Evolutionary conservation across 352 stramenopile species (phyloP), one percentile per base, ranked within the genome.

Genomic region (Phytophthora lateralis): DNA sequence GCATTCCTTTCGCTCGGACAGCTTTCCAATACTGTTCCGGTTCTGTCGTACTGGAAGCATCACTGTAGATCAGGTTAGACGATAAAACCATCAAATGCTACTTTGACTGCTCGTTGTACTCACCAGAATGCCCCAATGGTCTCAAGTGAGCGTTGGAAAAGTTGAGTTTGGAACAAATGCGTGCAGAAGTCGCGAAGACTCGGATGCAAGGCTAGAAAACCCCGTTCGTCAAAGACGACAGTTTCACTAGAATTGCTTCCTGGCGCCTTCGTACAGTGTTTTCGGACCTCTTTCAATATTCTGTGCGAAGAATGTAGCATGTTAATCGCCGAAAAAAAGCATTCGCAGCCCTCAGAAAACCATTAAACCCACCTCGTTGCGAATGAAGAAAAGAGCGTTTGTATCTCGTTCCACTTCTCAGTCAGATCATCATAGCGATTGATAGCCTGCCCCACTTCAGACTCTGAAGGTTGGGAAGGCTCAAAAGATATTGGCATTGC

Each of bases 71-170:
- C 30, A 54, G 58, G 11, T 12, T 30, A 74, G 27, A 20, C 30
- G 68, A 39, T 58, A 44, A 15, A 29, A 9, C 12, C 37, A 37
- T 41, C 2, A 5, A 39, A 15, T 14, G 7, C 15, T 49, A 17
- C 18, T 30, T 21, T 37, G n/a, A 14, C 4, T 35, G n/a, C 7
- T 18, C 12, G 51, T 17, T 17, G 29, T 4, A 49, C 58, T 48
- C 45, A 77, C 66, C 30, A 57, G 37, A 66, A 41, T 1, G 48
- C 15, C 41, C 48, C 55, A 29, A 71, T 74, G 12, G 66, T 75
- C 41, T 90, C 79, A 27, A 93, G 70, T 26, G 87, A 91, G 3
- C 76, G 71, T 49, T 91, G 77, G 42, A 93, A 93, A 21, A 88
- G 66, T 41, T 91, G 84, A 0, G 84, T 93, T 39, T 90, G 76